Evolutionary conservation across 2,329 filamentous ascomycete genomes (phyloP).

Genomic region (Meredithiella fracta): DNA sequence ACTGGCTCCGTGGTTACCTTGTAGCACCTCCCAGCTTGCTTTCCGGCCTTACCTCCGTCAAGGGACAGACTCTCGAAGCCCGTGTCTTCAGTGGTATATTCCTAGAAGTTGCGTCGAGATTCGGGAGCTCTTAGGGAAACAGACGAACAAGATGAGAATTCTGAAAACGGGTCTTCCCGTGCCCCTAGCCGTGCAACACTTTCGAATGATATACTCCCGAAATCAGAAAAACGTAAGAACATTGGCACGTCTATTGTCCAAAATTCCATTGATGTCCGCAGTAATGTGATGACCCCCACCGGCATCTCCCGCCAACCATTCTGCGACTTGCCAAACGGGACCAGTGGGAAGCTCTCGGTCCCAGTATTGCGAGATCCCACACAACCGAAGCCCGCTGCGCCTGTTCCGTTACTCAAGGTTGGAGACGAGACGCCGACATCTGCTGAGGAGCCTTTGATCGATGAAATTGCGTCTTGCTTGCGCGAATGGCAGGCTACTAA

Average conservation of each 20-base stretch:
- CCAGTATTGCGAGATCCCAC: slow-evolving; percentile 44
- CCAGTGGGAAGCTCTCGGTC: slow-evolving; percentile 28
- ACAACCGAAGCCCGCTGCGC: slow-evolving; percentile 65
- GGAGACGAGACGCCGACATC: slow-evolving; percentile 93
- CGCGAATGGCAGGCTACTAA: slow-evolving; percentile 98
- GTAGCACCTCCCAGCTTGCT: slow-evolving; percentile 86
- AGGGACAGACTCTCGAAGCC: slow-evolving; percentile 85
- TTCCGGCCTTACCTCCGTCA: slow-evolving; percentile 75
- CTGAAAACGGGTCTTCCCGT: slow-evolving; percentile 20
- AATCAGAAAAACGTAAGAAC: slow-evolving; percentile 26
- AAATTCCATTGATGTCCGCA: slow-evolving; percentile 12
- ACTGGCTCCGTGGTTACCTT: slow-evolving; percentile 91
- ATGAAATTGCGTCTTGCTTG: slow-evolving; percentile 92
- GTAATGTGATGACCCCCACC: slow-evolving; percentile 11
- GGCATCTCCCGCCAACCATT: slow-evolving; percentile 16
- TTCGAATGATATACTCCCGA: slow-evolving; percentile 31
- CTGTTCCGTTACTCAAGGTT: slow-evolving; percentile 93
- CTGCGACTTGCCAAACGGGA: slow-evolving; percentile 25
- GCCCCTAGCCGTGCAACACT: slow-evolving; percentile 9
- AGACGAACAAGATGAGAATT: slow-evolving; percentile 34
- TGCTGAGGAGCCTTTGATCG: slow-evolving; percentile 73
- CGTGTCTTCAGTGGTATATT: slow-evolving; percentile 98
- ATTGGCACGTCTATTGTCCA: slow-evolving; percentile 3
- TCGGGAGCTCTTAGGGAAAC: slow-evolving; percentile 74
- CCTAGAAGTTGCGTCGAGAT: slow-evolving; percentile 84